Base-by-base conservation (phyloP, 352 stramenopile species). In the Pythium folliculosum region DNA sequence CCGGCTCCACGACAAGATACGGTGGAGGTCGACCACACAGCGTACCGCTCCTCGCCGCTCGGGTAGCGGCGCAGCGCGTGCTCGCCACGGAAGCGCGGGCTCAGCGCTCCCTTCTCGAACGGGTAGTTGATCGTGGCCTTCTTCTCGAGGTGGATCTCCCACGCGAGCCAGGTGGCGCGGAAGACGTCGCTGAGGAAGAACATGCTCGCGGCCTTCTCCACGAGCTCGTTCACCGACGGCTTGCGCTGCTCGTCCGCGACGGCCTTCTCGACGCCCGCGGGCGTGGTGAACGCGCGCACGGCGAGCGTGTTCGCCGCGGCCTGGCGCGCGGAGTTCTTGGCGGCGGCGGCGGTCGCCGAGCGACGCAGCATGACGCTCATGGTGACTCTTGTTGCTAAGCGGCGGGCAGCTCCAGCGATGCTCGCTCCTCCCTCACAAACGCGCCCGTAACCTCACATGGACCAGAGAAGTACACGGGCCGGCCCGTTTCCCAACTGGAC, bases 101-200 rank as follows among this genome's bases (percentile, higher is more conserved):
- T 98, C 40, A 99, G 69, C 63, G 94, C 87, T 66, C 92, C 93
- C 77, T 99, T 99, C 75, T 99, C 98, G 75, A 98, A 99, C 53
- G 97, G 97, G 81, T 99, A 99, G 86, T 99, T 99, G 82, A 99
- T 98, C 35, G 97, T 99, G 21, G 98, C 87, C 80, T 99, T 99
- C 65, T 82, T 84, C 69, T 96, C 85, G 49, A 93, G 63, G 73
- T 94, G 86, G 54, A 94, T 77, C 57, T 95, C 87, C 77, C 83
- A 90, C 35, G 86, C 77, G 62, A 95, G 66, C 86, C 86, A 95
- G 32, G 80, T 88, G 40, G 84, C 86, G 49, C 86, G 86, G 70
- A 86, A 84, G 48, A 95, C 82, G 62, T 95, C 86, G 51, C 77
- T 82, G 9, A 95, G 76, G 80, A 95, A 95, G 73, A 95, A 95